These are phyloP conservation scores for Fusarium sp. DNA, from an alignment of 2,329 filamentous ascomycete genomes.

Conservation along the genomic window DNA sequence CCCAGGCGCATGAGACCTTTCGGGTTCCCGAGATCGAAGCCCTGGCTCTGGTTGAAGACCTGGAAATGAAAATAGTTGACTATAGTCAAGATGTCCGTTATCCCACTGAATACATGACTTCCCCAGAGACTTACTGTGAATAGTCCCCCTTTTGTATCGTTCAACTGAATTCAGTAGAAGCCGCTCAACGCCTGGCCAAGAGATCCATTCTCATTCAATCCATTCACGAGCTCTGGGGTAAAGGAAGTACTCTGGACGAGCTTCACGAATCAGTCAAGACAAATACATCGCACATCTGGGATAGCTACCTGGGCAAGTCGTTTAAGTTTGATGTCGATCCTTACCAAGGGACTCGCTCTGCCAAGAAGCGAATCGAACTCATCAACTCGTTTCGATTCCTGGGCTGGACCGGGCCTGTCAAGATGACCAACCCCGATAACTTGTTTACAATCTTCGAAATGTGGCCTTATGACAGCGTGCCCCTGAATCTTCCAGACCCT, in stretches of 20 bases:
- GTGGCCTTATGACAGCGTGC: slow-evolving; percentile 70
- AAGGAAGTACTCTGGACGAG: slow-evolving; percentile 72
- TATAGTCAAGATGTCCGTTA: slow-evolving; percentile 79
- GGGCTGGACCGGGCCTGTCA: slow-evolving; percentile 80
- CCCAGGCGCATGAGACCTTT: slow-evolving; percentile 92
- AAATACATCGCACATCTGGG: slow-evolving; percentile 74
- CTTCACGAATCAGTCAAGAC: slow-evolving; percentile 75
- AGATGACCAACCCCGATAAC: slow-evolving; percentile 78
- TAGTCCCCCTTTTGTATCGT: slow-evolving; percentile 91
- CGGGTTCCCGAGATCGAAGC: slow-evolving; percentile 85
- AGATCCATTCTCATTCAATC: slow-evolving; percentile 85
- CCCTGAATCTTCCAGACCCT: slow-evolving; percentile 64
- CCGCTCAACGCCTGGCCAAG: slow-evolving; percentile 74
- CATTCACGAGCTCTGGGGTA: slow-evolving; percentile 91
- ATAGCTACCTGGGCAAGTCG: slow-evolving; percentile 69
- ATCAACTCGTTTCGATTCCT: slow-evolving; percentile 88
- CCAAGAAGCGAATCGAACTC: slow-evolving; percentile 73
- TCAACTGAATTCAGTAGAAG: slow-evolving; percentile 71
- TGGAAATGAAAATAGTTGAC: slow-evolving; percentile 77
- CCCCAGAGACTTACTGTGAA: slow-evolving; percentile 35
- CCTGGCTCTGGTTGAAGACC: slow-evolving; percentile 74
- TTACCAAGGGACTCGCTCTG: slow-evolving; percentile 79
- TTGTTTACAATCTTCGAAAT: slow-evolving; percentile 87
- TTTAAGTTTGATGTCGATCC: slow-evolving; percentile 89
- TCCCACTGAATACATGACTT: slow-evolving; percentile 14